Evolutionary conservation across 768 basidiomycete species (phyloP).

Genomic region (Collybia sordida): DNA sequence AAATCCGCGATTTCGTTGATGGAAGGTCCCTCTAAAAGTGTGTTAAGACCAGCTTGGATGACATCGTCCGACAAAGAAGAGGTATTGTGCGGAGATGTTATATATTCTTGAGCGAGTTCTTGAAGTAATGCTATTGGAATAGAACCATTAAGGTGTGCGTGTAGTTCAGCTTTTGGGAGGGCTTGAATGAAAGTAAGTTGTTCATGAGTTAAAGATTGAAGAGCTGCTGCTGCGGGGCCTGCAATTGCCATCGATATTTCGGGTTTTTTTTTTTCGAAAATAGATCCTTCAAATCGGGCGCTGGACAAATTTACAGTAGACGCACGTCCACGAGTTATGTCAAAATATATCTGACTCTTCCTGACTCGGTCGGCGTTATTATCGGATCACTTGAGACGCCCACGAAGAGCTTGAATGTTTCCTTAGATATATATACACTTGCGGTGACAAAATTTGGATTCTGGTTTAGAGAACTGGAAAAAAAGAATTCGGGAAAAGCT

Average conservation of each 20-base stretch:
- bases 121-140: conserved; percentile 69
- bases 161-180: conserved; percentile 82
- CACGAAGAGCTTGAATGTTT: too few species aligned
- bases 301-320: too few species aligned
- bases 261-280: too few species aligned
- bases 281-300: too few species aligned
- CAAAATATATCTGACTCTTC: too few species aligned
- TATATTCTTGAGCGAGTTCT: conserved; percentile 53
- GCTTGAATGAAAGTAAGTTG: conserved; percentile 60
- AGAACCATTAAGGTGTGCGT: conserved; percentile 84
- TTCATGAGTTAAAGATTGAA: conserved; percentile 46
- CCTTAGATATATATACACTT: too few species aligned
- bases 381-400: too few species aligned
- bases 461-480: too few species aligned
- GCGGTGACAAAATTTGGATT: too few species aligned
- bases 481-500: too few species aligned
- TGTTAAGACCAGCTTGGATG: conserved; percentile 29
- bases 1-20: conserved; percentile 68
- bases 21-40: conserved; percentile 40
- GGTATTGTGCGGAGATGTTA: conserved; percentile 9
- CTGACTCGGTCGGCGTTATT: too few species aligned
- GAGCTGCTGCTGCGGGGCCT: conserved; percentile 49
- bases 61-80: conserved; percentile 20
- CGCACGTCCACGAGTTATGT: too few species aligned
- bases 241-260: conserved; percentile 23